phyloP scores from a whole-genome alignment of 1,284 basidiomycete genomes.

The Boletus sp. region DNA sequence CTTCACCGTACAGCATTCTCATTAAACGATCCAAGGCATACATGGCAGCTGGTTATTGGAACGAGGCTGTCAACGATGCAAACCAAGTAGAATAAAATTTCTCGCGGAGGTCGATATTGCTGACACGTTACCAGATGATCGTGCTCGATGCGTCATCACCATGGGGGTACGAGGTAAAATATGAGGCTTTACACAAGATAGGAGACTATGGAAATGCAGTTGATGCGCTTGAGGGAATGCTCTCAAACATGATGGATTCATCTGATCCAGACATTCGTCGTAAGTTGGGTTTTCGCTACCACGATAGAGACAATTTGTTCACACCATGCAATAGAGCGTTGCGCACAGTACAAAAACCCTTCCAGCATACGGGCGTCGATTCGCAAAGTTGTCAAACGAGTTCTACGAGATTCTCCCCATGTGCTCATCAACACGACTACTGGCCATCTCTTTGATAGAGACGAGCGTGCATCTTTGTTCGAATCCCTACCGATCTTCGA shows the following conservation, averaged over 20 bases:
- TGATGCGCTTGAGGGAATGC: background rate
- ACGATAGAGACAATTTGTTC: background rate
- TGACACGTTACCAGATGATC: background rate
- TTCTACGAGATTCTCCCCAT: background rate
- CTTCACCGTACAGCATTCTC: background rate
- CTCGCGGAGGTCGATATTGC: too few relatives aligned
- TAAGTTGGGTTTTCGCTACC: background rate
- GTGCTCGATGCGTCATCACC: background rate
- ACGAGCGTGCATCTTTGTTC: background rate
- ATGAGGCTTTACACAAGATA: background rate
- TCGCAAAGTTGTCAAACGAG: background rate
- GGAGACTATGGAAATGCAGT: background rate
- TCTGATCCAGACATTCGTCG: background rate
- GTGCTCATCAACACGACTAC: background rate
- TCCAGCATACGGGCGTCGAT: background rate
- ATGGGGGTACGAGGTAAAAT: background rate
- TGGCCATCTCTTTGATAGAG: background rate
- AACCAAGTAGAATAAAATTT: too few relatives aligned
- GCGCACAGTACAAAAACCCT: background rate
- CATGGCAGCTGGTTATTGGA: background rate
- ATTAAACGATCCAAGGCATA: background rate
- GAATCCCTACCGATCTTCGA: background rate
- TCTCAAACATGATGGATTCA: background rate
- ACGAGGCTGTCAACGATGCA: background rate
- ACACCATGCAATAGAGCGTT: background rate